phyloP scores from a whole-genome alignment of 2,329 filamentous ascomycete genomes.

The Fonsecaea multimorphosa region DNA sequence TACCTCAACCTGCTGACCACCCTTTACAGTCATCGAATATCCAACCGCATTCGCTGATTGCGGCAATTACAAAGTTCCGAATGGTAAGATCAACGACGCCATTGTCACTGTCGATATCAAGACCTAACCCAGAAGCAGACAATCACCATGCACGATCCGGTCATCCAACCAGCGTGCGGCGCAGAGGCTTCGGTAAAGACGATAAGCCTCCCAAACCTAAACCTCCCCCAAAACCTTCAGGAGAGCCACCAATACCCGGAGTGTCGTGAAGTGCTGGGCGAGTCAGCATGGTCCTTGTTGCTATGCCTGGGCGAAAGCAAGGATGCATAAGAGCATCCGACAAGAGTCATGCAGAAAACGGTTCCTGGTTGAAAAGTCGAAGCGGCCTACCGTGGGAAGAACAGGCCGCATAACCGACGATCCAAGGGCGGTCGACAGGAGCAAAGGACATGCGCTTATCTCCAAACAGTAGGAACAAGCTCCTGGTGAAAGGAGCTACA shows the following conservation, averaged over 20 bases:
- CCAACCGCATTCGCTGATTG: background rate
- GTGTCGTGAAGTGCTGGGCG: slow-evolving; percentile 12
- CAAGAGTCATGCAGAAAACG: background rate
- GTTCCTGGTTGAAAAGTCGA: background rate
- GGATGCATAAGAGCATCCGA: background rate
- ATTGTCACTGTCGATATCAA: background rate
- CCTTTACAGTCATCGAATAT: slow-evolving; percentile 9
- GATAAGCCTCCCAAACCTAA: slow-evolving; percentile 14
- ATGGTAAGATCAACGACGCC: background rate
- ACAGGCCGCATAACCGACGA: background rate
- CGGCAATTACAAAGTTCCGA: background rate
- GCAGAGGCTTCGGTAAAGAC: background rate
- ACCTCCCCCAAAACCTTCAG: slow-evolving; percentile 24
- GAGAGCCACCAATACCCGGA: slow-evolving; percentile 28
- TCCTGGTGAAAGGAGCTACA: background rate
- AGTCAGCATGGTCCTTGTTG: background rate
- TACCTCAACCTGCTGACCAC: slow-evolving; percentile 21
- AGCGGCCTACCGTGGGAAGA: slow-evolving; percentile 5
- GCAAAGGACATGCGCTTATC: background rate
- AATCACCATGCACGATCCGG: background rate
- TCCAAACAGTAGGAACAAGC: background rate
- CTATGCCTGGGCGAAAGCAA: background rate
- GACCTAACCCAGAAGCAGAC: background rate
- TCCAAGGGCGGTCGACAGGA: background rate
- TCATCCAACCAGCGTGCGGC: background rate